These are phyloP conservation scores for Chlamydomonas sp. DNA, from an alignment of 139 green algal genomes.

Conservation along the genomic window DNA sequence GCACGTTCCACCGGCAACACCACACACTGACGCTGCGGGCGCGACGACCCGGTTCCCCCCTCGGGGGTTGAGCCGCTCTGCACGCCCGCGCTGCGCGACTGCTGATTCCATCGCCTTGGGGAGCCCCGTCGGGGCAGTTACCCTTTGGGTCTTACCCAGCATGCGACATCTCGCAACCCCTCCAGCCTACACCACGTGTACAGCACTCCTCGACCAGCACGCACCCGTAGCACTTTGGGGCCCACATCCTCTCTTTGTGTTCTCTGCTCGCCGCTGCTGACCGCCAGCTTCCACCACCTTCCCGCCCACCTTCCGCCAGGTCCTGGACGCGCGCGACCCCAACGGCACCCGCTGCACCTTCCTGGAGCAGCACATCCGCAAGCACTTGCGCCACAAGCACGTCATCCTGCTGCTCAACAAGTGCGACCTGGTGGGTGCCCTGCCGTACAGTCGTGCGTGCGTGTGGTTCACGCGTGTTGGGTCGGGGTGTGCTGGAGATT, in stretches of 20 bases:
- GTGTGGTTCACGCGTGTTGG: neutral
- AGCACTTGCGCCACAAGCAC: slow-evolving; percentile 96
- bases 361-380: slow-evolving; percentile 94
- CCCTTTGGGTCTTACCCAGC: slow-evolving; percentile 72
- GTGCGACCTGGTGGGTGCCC: slow-evolving; percentile 84
- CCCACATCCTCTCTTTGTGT: neutral
- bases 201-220: no score
- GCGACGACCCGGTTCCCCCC: neutral
- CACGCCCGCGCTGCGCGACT: slow-evolving; percentile 36
- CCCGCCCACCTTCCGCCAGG: slow-evolving; percentile 56
- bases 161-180: slow-evolving; percentile 50
- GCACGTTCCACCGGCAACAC: slow-evolving; percentile 63
- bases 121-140: slow-evolving; percentile 76
- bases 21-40: slow-evolving; percentile 47
- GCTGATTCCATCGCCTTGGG: slow-evolving; percentile 79
- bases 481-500: neutral
- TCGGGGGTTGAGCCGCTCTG: slow-evolving; percentile 20
- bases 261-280: neutral
- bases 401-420: slow-evolving; percentile 99
- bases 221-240: no score
- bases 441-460: neutral
- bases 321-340: slow-evolving; percentile 97
- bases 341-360: slow-evolving; percentile 93
- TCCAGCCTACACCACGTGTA: no score
- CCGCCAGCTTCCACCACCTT: neutral